phyloP scores from a whole-genome alignment of 106 monocot genomes.

The Hemerocallis citrina region DNA sequence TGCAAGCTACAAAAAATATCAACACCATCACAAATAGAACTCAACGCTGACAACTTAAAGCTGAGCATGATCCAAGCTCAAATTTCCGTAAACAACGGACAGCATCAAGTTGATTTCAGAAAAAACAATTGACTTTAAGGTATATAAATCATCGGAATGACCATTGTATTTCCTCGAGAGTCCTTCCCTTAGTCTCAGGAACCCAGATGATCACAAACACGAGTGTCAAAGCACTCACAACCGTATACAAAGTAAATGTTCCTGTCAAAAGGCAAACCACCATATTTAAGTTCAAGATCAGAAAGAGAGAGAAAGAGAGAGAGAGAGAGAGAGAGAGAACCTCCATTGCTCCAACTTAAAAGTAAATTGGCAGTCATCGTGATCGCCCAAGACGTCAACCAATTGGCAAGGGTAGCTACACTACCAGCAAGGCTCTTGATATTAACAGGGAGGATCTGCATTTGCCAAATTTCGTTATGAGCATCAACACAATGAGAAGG shows the following conservation, averaged over 20 bases:
- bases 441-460: constrained; percentile 56
- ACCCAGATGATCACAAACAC: constrained; percentile 73
- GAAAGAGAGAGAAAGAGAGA: constrained; percentile 2
- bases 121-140: background rate
- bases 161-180: constrained; percentile 87
- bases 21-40: background rate
- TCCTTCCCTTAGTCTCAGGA: constrained; percentile 91
- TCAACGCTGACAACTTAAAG: background rate
- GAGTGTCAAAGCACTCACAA: constrained; percentile 42
- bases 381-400: constrained; percentile 25
- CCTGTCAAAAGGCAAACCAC: constrained; percentile 24
- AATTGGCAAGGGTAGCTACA: constrained; percentile 77
- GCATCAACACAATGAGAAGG: background rate
- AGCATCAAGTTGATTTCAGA: background rate
- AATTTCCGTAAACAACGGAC: background rate
- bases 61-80: background rate
- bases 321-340: constrained; percentile 32
- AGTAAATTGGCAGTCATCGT: constrained; percentile 68
- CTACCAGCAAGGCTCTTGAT: constrained; percentile 92
- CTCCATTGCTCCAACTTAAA: constrained; percentile 82
- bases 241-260: constrained; percentile 53
- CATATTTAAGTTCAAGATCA: no score
- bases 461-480: background rate
- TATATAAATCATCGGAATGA: constrained; percentile 47
- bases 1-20: background rate